phyloP scores from a whole-genome alignment of 2,329 filamentous ascomycete species.

The Aspergillus puulaauensis region DNA sequence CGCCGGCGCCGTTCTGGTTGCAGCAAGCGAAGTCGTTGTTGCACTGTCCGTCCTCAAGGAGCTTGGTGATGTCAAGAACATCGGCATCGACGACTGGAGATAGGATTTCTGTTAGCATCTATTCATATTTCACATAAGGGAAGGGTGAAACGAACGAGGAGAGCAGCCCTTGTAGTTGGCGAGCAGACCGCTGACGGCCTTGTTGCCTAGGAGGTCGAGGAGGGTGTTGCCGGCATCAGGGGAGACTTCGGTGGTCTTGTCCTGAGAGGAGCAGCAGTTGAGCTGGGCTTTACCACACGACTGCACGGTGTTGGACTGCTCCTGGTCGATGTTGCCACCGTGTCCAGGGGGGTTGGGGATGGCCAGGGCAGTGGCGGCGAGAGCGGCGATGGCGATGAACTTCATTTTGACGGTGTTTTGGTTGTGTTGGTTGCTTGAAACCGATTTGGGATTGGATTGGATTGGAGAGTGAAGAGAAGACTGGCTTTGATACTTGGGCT shows the following conservation, averaged over 20 bases:
- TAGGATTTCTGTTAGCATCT: no score
- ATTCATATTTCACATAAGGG: no score
- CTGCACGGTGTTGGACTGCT: not conserved
- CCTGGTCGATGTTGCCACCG: not conserved
- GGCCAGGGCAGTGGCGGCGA: slow-evolving; percentile 20
- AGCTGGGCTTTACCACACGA: slow-evolving; percentile 5
- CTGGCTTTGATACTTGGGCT: not conserved
- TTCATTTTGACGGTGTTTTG: slow-evolving; percentile 24
- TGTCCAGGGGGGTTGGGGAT: not conserved
- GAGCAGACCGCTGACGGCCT: not conserved
- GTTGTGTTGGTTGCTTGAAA: not conserved
- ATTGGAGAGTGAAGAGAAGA: not conserved
- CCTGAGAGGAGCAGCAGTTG: slow-evolving; percentile 7
- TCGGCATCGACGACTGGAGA: not conserved
- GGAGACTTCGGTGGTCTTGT: not conserved
- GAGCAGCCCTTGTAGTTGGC: slow-evolving; percentile 7
- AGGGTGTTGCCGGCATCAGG: not conserved
- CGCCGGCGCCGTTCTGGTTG: not conserved
- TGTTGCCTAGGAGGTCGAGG: not conserved
- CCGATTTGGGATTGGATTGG: not conserved
- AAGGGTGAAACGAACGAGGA: not conserved
- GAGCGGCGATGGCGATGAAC: slow-evolving; percentile 23
- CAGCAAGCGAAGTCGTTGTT: slow-evolving; percentile 16
- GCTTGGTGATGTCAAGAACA: not conserved
- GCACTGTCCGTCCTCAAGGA: not conserved